phyloP scores from a whole-genome alignment of 305 asterid species.

The Caryopteris hybrid region DNA sequence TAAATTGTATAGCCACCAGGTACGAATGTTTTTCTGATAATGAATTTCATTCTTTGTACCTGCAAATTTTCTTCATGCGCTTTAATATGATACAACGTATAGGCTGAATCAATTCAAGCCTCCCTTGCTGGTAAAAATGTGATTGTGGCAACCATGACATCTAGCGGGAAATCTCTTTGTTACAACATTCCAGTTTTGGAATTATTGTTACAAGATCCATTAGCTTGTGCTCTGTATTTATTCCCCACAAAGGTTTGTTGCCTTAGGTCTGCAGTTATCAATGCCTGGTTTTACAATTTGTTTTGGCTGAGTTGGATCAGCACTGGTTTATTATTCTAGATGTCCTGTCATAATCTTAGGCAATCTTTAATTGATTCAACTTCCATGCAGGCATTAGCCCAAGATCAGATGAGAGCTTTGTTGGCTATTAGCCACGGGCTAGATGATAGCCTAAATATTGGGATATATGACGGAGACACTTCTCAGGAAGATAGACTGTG shows the following conservation, averaged over 20 bases:
- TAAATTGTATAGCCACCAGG: conserved; percentile 92
- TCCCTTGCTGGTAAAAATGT: conserved; percentile 89
- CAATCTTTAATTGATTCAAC: conserved; percentile 18
- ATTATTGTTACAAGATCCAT: conserved; percentile 52
- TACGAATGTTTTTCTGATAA: conserved; percentile 19
- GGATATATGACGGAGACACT: conserved; percentile 97
- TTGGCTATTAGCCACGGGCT: conserved; percentile 52
- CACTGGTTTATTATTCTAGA: conserved; percentile 15
- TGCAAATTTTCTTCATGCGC: conserved; percentile 14
- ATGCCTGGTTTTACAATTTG: conserved; percentile 9
- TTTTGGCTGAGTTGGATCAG: conserved; percentile 12
- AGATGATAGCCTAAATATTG: conserved; percentile 61
- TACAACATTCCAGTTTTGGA: conserved; percentile 93
- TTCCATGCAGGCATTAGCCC: conserved; percentile 84
- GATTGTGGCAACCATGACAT: conserved; percentile 91
- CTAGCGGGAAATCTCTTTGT: conserved; percentile 99
- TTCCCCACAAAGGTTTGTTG: conserved; percentile 87
- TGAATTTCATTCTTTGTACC: conserved; percentile 3
- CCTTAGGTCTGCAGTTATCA: conserved; percentile 1
- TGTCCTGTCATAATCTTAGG: conserved; percentile 12
- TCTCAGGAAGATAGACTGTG: conserved; percentile 73
- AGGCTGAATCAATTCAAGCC: conserved; percentile 84
- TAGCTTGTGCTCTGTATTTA: conserved; percentile 83
- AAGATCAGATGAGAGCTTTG: conserved; percentile 88
- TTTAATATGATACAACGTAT: conserved; percentile 21